Conservation (phyloP, 345 rosid genomes). For the Brassica juncea region DNA sequence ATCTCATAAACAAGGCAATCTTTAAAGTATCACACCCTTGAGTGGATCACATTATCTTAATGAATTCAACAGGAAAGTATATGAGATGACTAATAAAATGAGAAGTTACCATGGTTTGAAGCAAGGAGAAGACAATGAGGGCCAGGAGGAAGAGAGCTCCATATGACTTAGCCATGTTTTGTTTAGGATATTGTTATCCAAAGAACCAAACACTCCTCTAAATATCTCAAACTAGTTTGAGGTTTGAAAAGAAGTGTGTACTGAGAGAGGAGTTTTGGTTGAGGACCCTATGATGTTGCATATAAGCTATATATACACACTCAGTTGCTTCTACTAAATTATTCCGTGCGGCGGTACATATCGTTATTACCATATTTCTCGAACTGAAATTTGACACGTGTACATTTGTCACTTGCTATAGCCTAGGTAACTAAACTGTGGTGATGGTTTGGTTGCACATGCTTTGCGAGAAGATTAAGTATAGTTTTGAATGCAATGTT, state of each 20-base stretch:
- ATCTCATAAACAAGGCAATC: not conserved
- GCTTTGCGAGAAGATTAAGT: constrained; percentile 10
- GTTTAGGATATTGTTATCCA: constrained; percentile 9
- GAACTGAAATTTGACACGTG: constrained; percentile 10
- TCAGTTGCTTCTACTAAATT: constrained; percentile 8
- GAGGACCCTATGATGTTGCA: constrained; percentile 37
- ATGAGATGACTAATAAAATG: not conserved
- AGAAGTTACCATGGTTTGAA: constrained; percentile 58
- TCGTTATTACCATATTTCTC: not conserved
- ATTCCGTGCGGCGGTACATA: constrained; percentile 13
- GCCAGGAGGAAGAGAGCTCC: constrained; percentile 52
- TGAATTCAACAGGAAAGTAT: not conserved
- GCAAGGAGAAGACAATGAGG: constrained; percentile 65
- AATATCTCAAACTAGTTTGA: constrained; percentile 32
- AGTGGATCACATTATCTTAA: not conserved
- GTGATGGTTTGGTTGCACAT: constrained; percentile 25
- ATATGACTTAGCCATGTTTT: constrained; percentile 51
- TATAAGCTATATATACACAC: constrained; percentile 48
- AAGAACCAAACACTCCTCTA: constrained; percentile 42
- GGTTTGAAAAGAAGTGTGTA: constrained; percentile 12
- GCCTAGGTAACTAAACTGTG: not conserved
- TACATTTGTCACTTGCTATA: not conserved
- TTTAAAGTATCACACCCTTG: not conserved
- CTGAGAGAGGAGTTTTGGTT: constrained; percentile 39
- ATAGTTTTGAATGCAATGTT: not conserved